Base-by-base conservation (phyloP, 306 rosid species). In the Malus orientalis region DNA sequence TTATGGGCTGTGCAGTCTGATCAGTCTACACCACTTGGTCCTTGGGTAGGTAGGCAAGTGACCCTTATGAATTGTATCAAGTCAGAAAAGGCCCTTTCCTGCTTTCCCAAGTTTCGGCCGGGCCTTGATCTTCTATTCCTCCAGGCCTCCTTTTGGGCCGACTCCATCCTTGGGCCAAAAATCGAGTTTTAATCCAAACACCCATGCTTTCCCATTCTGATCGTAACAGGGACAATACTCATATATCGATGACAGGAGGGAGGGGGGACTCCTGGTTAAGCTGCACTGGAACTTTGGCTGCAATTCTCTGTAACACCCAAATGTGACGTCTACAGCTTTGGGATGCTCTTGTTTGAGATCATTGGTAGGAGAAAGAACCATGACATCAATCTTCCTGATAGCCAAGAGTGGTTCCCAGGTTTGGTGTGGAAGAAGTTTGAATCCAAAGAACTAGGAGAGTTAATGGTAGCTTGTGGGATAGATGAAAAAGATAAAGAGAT, bases 191-290 rank as follows among this genome's bases (percentile, higher is more conserved):
- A 22, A 22, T 22, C 23, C 23, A 22, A 22, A 22, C 23, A 22
- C 23, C 23, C 23, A 22, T 22, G 23, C 23, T 22, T 22, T 22
- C 23, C 23, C 23, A 22, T 22, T 22, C 23, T 22, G 23, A 22
- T 22, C 23, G 76, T 25, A 80, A 80, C 11, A 10, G 84, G 69
- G 87, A 86, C 27, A 80, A 73, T 27, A 84, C 85, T 61, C 87
- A 80, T 25, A 47, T 86, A 0, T 20, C 70, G 4, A 78, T 88
- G 82, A 81, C 84, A 4, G 84, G 79, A 27, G 83, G 84, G 1
- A 78, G 91, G 59, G 91, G 91, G 91, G 13, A 86, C 89, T 30
- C 88, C 82, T 0, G 92, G 88, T 6, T 88, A 86, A 45, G 85
- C 85, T 10, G 92, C 89, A 27, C 84, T 81, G 0, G 88, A 86